These are phyloP conservation scores for Vitis rotundifolia DNA, from an alignment of 164 flowering plant species.

Conservation along the genomic window DNA sequence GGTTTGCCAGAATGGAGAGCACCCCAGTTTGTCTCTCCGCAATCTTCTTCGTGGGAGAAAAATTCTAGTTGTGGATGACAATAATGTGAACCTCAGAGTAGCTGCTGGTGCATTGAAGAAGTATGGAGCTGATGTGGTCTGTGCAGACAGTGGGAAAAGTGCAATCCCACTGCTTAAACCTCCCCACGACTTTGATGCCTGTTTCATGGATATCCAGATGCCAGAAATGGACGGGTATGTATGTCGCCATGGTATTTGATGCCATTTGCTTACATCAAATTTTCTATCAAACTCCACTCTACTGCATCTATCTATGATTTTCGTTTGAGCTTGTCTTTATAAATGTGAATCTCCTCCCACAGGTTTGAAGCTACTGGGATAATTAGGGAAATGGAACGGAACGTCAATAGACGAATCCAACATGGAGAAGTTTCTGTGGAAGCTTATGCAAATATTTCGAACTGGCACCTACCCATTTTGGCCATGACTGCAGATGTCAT, in stretches of 20 bases:
- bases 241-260: neutral
- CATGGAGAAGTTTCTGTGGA: constrained; percentile 47
- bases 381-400: constrained; percentile 65
- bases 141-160: constrained; percentile 63
- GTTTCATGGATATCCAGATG: constrained; percentile 99
- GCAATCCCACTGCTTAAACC: constrained; percentile 67
- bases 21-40: constrained; percentile 43
- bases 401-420: constrained; percentile 40
- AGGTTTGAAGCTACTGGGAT: constrained; percentile 92
- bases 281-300: neutral
- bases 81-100: constrained; percentile 77
- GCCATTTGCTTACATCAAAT: neutral
- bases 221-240: constrained; percentile 98
- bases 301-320: neutral
- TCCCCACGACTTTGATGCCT: constrained; percentile 84
- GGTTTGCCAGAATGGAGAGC: constrained; percentile 43
- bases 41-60: constrained; percentile 70
- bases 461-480: constrained; percentile 86
- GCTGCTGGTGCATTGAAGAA: constrained; percentile 87
- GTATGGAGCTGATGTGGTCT: constrained; percentile 89
- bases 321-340: neutral
- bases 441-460: constrained; percentile 33
- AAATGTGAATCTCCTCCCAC: neutral
- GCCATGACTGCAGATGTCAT: constrained; percentile 99
- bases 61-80: constrained; percentile 89